phyloP scores from a whole-genome alignment of 2,329 filamentous ascomycete species.

The Curvularia lunata region DNA sequence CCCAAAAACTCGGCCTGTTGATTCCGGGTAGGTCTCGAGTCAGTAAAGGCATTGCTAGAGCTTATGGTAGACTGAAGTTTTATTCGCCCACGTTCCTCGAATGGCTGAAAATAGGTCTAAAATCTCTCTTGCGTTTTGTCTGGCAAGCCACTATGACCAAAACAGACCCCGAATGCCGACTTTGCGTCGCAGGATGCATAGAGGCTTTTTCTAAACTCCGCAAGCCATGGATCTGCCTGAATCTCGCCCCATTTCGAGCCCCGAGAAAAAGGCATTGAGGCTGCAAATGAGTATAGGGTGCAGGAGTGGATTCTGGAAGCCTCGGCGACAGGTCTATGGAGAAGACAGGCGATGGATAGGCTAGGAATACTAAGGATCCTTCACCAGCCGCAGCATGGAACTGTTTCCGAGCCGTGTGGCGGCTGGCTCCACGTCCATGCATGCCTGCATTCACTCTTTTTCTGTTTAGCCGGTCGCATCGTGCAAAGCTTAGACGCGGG shows the following conservation, averaged over 20 bases:
- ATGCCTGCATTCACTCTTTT: not conserved
- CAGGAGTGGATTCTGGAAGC: not conserved
- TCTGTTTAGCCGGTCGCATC: conserved; percentile 13
- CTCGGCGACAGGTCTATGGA: conserved; percentile 11
- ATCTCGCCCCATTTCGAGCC: conserved; percentile 11
- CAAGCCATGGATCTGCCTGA: conserved; percentile 18
- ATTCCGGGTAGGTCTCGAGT: conserved; percentile 21
- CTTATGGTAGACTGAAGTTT: conserved; percentile 8
- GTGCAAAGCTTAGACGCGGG: not conserved
- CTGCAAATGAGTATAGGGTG: conserved; percentile 12
- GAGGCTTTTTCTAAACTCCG: conserved; percentile 11
- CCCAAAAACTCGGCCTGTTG: conserved; percentile 16
- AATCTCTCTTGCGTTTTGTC: conserved; percentile 10
- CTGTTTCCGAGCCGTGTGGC: conserved; percentile 15
- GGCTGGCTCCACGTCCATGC: conserved; percentile 2
- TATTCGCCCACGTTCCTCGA: conserved; percentile 13
- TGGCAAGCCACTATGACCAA: conserved; percentile 12
- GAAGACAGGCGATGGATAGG: conserved; percentile 14
- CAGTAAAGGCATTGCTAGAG: conserved; percentile 8
- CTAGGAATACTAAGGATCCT: conserved; percentile 2
- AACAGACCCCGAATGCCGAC: conserved; percentile 11
- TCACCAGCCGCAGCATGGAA: conserved; percentile 11
- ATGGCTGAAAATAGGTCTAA: conserved; percentile 11
- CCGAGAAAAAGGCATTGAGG: conserved; percentile 4
- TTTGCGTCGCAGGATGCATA: conserved; percentile 3